A percentile compares a stretch with the other conserved stretches of the same genome.
Conservation (phyloP, 2,329 filamentous ascomycete genomes). For the Nemania diffusa region DNA sequence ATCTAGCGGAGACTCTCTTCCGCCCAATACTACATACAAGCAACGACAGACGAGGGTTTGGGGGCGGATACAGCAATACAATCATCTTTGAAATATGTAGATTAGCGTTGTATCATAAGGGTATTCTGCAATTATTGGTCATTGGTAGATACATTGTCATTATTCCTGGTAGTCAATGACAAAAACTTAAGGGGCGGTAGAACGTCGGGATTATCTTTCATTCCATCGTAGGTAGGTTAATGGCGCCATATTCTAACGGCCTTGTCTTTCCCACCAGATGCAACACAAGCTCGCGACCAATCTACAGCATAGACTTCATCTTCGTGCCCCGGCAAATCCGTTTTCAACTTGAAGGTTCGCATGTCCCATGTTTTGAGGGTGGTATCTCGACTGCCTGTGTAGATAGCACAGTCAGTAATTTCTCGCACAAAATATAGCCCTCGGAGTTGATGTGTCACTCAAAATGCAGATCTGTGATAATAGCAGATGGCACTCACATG, state of each 20-base stretch:
- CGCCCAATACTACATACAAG: not conserved
- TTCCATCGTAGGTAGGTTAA: conserved; percentile 49
- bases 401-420: conserved; percentile 37
- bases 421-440: not conserved
- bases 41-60: not conserved
- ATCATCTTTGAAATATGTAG: not conserved
- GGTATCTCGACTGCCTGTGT: conserved; percentile 77
- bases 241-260: conserved; percentile 74
- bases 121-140: conserved; percentile 10
- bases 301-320: conserved; percentile 68
- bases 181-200: not conserved
- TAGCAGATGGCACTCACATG: conserved; percentile 31
- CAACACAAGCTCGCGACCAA: conserved; percentile 90
- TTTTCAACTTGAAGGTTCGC: conserved; percentile 77
- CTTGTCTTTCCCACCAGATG: conserved; percentile 94
- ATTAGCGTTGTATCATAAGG: not conserved
- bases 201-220: not conserved
- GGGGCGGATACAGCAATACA: no score
- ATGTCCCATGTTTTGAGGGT: conserved; percentile 94
- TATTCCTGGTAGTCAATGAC: not conserved
- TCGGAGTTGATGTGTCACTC: not conserved
- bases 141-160: conserved; percentile 4
- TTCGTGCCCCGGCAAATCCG: conserved; percentile 39
- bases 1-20: not conserved
- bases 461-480: not conserved